A percentile compares a stretch with the other conserved stretches of the same genome.
Conservation (phyloP, 108 stramenopile genomes). For the Nitzschia sp. region DNA sequence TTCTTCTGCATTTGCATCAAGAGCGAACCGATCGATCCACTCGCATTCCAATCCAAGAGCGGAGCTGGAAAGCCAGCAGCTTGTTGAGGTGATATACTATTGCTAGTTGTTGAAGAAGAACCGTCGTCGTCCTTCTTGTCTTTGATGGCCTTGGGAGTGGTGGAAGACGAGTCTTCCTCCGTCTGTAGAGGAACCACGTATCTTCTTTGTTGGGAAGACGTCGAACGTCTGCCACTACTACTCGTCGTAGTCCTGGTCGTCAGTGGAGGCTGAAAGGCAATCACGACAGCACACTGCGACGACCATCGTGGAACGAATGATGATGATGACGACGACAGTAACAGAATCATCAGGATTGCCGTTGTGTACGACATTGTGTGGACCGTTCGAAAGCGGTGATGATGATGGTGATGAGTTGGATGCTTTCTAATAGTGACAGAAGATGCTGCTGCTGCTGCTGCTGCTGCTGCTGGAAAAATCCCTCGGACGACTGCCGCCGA, state of each 20-base stretch:
- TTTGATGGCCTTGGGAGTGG: too few species aligned
- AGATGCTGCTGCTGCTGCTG: too few species aligned
- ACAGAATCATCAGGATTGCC: not conserved
- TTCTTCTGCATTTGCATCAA: conserved; percentile 67
- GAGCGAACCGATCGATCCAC: conserved; percentile 56
- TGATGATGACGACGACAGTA: not conserved
- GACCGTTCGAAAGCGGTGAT: not conserved
- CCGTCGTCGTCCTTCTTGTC: not conserved
- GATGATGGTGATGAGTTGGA: too few species aligned
- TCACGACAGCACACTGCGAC: not conserved
- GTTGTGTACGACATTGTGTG: not conserved
- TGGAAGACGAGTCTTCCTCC: not conserved
- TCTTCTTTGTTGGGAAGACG: not conserved
- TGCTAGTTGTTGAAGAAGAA: not conserved
- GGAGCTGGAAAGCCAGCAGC: not conserved
- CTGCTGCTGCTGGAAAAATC: too few species aligned
- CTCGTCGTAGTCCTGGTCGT: not conserved
- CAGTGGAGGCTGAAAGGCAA: not conserved
- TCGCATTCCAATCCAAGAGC: conserved; percentile 22
- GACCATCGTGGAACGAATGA: not conserved
- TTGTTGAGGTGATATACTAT: too few species aligned
- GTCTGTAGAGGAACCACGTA: not conserved
- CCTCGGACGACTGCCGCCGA: too few species aligned
- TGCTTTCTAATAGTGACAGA: too few species aligned
- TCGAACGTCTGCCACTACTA: not conserved